Evolutionary conservation across 805 yeast species (phyloP).

Genomic region (Komagataella kurtzmanii): DNA sequence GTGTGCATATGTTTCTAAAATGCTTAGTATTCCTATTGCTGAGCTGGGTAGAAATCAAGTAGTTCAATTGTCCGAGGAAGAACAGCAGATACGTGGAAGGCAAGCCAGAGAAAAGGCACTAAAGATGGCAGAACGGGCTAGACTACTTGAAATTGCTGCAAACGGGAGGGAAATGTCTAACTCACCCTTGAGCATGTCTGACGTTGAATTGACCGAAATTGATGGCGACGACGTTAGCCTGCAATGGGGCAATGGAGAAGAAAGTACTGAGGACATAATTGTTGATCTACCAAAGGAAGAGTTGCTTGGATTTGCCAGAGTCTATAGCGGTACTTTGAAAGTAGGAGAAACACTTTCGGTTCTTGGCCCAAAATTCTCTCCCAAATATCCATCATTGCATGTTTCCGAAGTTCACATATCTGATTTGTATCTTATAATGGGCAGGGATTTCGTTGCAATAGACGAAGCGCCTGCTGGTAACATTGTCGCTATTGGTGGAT

Average conservation of each 20-base stretch:
- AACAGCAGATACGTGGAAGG: slow-evolving; percentile 47
- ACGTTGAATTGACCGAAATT: slow-evolving; percentile 14
- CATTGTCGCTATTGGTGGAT: slow-evolving; percentile 87
- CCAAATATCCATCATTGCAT: slow-evolving; percentile 42
- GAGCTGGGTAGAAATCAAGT: slow-evolving; percentile 56
- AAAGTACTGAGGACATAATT: slow-evolving; percentile 29
- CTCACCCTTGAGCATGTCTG: slow-evolving; percentile 5
- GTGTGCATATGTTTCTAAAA: slow-evolving; percentile 78
- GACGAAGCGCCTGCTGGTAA: slow-evolving; percentile 86
- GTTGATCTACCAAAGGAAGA: slow-evolving; percentile 37
- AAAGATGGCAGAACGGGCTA: slow-evolving; percentile 41
- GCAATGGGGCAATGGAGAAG: slow-evolving; percentile 40
- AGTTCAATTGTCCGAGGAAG: slow-evolving; percentile 33
- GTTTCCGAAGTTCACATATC: slow-evolving; percentile 45
- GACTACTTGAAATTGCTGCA: background rate
- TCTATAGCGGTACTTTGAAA: slow-evolving; percentile 72
- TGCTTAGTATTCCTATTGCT: slow-evolving; percentile 69
- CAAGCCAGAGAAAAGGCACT: slow-evolving; percentile 55
- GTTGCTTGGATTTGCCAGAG: slow-evolving; percentile 76
- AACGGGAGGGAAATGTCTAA: slow-evolving; percentile 1
- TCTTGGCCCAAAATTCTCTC: slow-evolving; percentile 81
- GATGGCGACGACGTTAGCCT: slow-evolving; percentile 29
- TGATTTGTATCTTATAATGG: slow-evolving; percentile 78
- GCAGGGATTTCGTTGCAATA: slow-evolving; percentile 71
- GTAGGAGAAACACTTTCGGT: slow-evolving; percentile 68